Evolutionary conservation across 2,329 filamentous ascomycete species (phyloP).

Genomic region (Lasiodiplodia sp.): DNA sequence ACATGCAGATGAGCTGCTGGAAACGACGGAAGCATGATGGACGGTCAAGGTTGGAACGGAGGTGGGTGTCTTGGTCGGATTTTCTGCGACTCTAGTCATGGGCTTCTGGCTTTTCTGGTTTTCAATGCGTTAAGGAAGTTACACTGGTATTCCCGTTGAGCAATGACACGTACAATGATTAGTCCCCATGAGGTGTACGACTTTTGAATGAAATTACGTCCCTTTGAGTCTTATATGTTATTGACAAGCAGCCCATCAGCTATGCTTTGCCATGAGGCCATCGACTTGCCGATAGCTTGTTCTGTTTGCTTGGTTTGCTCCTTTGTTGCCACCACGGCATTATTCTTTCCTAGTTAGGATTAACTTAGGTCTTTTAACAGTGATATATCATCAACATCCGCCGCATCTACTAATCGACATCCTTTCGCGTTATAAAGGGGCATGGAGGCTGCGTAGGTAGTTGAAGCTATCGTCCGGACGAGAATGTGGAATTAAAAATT

Average conservation of each 20-base stretch:
- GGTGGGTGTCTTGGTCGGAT: conserved; percentile 4
- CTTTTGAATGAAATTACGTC: neutral
- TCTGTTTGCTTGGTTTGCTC: too few species aligned
- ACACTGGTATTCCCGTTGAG: conserved; percentile 1
- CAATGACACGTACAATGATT: conserved; percentile 7
- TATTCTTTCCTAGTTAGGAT: too few species aligned
- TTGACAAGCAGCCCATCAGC: neutral
- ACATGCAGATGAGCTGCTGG: neutral
- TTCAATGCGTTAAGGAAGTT: neutral
- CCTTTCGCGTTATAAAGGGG: too few species aligned
- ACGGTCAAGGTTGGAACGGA: neutral
- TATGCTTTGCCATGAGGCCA: neutral
- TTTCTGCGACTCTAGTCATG: neutral
- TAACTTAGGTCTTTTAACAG: too few species aligned
- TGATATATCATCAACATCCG: too few species aligned
- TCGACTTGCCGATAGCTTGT: too few species aligned
- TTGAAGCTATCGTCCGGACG: too few species aligned
- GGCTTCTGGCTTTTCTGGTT: neutral
- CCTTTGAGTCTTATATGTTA: neutral
- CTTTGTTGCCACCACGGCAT: too few species aligned
- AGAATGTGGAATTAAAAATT: too few species aligned
- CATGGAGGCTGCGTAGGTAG: too few species aligned
- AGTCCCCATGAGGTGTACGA: too few species aligned
- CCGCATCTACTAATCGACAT: too few species aligned
- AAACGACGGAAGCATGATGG: neutral